Conservation (phyloP, 192 early-diverging fungal species). For the Gigaspora rosea region DNA sequence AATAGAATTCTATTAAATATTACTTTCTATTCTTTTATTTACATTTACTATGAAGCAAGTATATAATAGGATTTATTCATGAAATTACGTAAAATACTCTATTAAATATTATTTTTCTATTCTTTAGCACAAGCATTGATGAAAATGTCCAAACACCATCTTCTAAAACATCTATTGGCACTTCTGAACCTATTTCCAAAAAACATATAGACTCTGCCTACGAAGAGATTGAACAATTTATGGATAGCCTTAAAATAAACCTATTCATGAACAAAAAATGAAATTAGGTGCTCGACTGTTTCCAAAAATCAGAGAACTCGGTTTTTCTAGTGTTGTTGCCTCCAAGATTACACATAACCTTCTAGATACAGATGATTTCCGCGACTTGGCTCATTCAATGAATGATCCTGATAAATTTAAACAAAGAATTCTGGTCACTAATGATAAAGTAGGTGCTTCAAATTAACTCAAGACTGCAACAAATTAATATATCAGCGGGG, state of each 20-base stretch:
- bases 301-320: constrained; percentile 42
- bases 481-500: too few relatives aligned
- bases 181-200: constrained; percentile 13
- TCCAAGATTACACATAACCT: constrained; percentile 45
- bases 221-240: constrained; percentile 39
- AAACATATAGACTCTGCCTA: not conserved
- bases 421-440: constrained; percentile 29
- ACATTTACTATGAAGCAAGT: too few relatives aligned
- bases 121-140: too few relatives aligned
- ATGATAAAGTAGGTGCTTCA: not conserved
- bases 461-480: not conserved
- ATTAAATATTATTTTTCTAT: too few relatives aligned
- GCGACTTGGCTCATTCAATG: constrained; percentile 45
- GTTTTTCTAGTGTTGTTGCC: constrained; percentile 28
- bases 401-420: constrained; percentile 36
- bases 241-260: constrained; percentile 35
- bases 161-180: too few relatives aligned
- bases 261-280: constrained; percentile 42
- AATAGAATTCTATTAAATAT: too few relatives aligned
- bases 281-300: constrained; percentile 44
- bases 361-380: constrained; percentile 42
- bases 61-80: too few relatives aligned
- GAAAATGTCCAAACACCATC: not conserved
- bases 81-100: too few relatives aligned
- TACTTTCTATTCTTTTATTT: too few relatives aligned